Evolutionary conservation across 176 grass and related monocot species (phyloP), one percentile per base, ranked within the genome.

Genomic region (Carex scoparia): DNA sequence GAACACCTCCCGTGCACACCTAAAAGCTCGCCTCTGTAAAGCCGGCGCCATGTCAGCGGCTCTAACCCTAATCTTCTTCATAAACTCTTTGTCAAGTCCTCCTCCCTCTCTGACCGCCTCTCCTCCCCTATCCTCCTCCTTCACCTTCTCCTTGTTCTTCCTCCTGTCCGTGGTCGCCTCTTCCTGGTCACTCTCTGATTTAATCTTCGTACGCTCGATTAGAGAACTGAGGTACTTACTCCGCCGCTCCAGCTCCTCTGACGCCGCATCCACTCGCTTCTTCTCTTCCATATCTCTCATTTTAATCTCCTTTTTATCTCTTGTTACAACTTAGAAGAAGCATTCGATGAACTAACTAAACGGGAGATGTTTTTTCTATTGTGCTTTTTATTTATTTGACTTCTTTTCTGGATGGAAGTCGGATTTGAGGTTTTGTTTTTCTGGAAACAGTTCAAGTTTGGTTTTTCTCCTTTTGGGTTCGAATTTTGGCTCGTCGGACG

Each of bases 1-100:
- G 61, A 98, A 90, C 92, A 87, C 88, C 73, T 93, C 91, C 76
- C 89, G 87, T 18, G 91, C 90, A 84, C 91, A 93, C 56, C 86
- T 82, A 84, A 98, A 98, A 46, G 95, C 95, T 63, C 88, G 89
- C 51, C 90, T 91, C 88, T 98, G 92, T 85, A 98, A 79, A 81
- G 69, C 86, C 16, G 79, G 79, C 66, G 88, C 82, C 95, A 98
- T 98, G 84, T 98, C 91, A 5, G 88, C 91, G 15, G 89, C 95
- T 83, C 92, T 84, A 75, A 94, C 89, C 92, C 88, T 80, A 33
- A 88, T 69, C 30, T 80, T 84, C 80, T 30, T 76, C 87, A 62
- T 49, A 57, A 84, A 70, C 61, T 88, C 61, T 83, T 87, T 90
- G 87, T 86, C 84, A 23, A 68, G 86, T 89, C 88, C 91, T 56